Evolutionary conservation across 2,329 filamentous ascomycete species (phyloP), one percentile per base, ranked within the genome.

Genomic region (Colletotrichum eleusines): DNA sequence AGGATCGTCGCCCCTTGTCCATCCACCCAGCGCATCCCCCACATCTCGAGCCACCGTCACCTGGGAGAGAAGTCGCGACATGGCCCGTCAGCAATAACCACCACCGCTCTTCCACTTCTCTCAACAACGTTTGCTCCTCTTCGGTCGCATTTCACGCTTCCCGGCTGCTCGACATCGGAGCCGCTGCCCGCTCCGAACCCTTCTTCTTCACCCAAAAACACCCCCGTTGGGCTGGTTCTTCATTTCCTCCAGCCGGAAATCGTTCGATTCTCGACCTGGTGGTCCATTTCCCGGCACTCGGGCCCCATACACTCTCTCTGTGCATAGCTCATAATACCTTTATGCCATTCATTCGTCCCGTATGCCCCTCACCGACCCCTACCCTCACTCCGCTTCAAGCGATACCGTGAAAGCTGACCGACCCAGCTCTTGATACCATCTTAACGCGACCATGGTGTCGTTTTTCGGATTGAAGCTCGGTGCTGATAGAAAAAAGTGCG

Each of bases 391-490:
- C 18, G 40, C 61, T 60, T n/a, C n/a, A 54, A 38, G 18, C 28
- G 20, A 38, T 26, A 28, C 31, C 23, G 48, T 23, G 23, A 55
- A 42, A 35, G 55, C 58, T 71, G 53, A 71, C 58, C 33, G 46
- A 20, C 11, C 14, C 53, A 72, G 66, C 28, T 70, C 31, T 60
- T 59, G 54, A 72, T 66, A 71, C 55, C 50, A 33, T 69, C 31
- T 38, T 35, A 33, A 54, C 67, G 60, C 67, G 35, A 78, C 20
- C 57, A 89, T 89, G 88, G 87, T 89, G 28, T 88, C 88, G 2
- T 87, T 89, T 73, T 88, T 89, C 73, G 87, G 87, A 60, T 79
- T 89, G 76, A 88, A 85, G 76, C 81, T 89, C 71, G 85, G 86
- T 60, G 82, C 83, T 74, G 85, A 87, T 72, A 88, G 85, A 80